Evolutionary conservation across 257 asterid genomes (phyloP).

Genomic region (Scutellaria baicalensis): DNA sequence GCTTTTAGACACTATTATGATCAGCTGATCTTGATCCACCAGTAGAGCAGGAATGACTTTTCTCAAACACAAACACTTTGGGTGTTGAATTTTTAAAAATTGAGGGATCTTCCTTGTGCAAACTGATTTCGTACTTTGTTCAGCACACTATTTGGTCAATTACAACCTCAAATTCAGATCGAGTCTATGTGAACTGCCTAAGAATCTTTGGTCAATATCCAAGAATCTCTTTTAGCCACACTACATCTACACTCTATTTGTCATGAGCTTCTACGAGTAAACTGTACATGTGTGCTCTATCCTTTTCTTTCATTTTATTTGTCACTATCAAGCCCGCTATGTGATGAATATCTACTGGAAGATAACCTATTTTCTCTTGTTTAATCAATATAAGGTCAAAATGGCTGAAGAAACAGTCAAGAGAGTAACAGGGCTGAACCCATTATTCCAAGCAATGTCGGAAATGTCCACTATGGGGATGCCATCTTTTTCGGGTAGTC

Average conservation of each 20-base stretch:
- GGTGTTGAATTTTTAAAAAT: not conserved
- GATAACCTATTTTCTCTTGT: not conserved
- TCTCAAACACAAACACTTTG: not conserved
- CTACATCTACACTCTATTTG: not conserved
- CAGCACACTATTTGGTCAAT: not conserved
- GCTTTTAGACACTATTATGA: not conserved
- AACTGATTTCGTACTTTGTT: not conserved
- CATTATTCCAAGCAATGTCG: conserved; percentile 77
- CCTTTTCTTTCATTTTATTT: not conserved
- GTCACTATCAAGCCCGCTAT: not conserved
- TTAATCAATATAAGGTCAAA: conserved; percentile 46
- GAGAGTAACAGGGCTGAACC: conserved; percentile 74
- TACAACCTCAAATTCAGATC: not conserved
- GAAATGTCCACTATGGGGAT: conserved; percentile 62
- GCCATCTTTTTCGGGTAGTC: conserved; percentile 61
- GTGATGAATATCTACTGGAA: not conserved
- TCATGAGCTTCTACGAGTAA: not conserved
- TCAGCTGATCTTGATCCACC: not conserved
- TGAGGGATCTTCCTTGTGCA: not conserved
- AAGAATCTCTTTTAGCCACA: not conserved
- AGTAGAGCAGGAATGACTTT: not conserved
- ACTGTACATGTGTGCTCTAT: not conserved
- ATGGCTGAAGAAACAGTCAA: conserved; percentile 91
- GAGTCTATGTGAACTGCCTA: not conserved
- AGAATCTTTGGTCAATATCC: not conserved